Evolutionary conservation across 176 grass and related monocot genomes (phyloP).

Genomic region (Zea mays): Zm-B73-REFERENCE-NAM-5.0 NC_050101.1:42399001-42399500

Average conservation of each 20-base stretch:
- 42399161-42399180: slow-evolving; percentile 67
- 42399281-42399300: slow-evolving; percentile 95
- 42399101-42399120: slow-evolving; percentile 73
- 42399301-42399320: slow-evolving; percentile 84
- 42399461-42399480: slow-evolving; percentile 25
- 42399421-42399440: no score
- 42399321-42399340: slow-evolving; percentile 54
- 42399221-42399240: slow-evolving; percentile 97
- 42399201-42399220: slow-evolving; percentile 97
- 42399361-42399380: no score
- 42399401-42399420: no score
- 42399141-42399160: slow-evolving; percentile 73
- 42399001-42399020: slow-evolving; percentile 85
- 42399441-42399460: slow-evolving; percentile 51
- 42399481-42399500: slow-evolving; percentile 68
- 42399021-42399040: slow-evolving; percentile 96
- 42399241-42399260: slow-evolving; percentile 79
- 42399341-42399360: no score
- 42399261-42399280: slow-evolving; percentile 92
- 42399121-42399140: slow-evolving; percentile 97
- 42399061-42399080: slow-evolving; percentile 92
- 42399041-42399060: slow-evolving; percentile 99
- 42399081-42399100: slow-evolving; percentile 60
- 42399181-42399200: slow-evolving; percentile 82
- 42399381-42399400: no score